phyloP scores from a whole-genome alignment of 2,329 filamentous ascomycete species.

The Zymoseptoria passerinii region DNA sequence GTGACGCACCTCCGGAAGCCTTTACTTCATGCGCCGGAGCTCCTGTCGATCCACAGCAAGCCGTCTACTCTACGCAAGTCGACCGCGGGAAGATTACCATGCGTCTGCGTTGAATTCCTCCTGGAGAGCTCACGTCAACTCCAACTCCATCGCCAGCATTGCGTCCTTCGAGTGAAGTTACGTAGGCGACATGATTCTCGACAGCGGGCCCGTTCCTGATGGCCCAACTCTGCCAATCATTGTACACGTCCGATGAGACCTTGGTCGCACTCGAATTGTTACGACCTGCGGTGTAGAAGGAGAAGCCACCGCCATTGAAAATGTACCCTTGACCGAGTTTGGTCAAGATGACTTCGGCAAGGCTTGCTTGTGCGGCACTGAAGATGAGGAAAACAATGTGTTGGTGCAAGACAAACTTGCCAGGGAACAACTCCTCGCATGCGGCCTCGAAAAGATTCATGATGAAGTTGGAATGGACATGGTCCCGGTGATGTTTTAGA shows the following conservation, averaged over 20 bases:
- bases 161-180: too few species aligned
- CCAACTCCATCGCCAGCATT: too few species aligned
- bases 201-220: conserved; percentile 14
- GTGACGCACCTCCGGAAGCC: too few species aligned
- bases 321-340: conserved; percentile 2
- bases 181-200: too few species aligned
- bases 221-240: not conserved
- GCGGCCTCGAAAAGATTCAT: conserved; percentile 2
- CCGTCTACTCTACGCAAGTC: too few species aligned
- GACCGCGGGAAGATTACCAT: too few species aligned
- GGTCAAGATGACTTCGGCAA: conserved; percentile 3
- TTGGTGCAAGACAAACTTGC: not conserved
- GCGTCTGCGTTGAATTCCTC: too few species aligned
- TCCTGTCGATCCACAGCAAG: too few species aligned
- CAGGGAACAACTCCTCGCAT: not conserved
- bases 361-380: not conserved
- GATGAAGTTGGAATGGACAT: conserved; percentile 1
- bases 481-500: not conserved
- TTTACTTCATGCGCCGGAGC: too few species aligned
- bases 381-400: not conserved
- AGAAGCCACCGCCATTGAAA: conserved; percentile 1
- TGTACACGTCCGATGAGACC: not conserved
- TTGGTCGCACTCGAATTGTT: not conserved
- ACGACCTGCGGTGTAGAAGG: not conserved
- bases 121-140: too few species aligned